phyloP scores from a whole-genome alignment of 345 rosid genomes.

The Gossypium sturtianum region DNA sequence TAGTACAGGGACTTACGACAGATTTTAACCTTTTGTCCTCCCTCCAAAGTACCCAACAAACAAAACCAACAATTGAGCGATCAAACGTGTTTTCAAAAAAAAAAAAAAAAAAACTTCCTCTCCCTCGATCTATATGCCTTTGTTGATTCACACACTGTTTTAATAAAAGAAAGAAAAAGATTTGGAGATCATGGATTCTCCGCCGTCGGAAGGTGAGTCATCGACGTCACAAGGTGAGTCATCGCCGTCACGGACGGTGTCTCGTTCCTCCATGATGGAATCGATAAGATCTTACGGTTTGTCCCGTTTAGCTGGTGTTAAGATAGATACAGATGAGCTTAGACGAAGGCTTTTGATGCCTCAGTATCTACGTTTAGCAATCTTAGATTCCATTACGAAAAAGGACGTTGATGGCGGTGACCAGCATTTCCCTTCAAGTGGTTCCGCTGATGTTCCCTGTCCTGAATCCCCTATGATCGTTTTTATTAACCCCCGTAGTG shows the following conservation, averaged over 20 bases:
- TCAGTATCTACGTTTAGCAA: constrained; percentile 59
- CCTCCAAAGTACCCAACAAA: too few relatives aligned
- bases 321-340: constrained; percentile 67
- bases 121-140: background rate
- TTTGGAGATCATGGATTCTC: constrained; percentile 18
- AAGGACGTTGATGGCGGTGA: constrained; percentile 35
- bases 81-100: background rate
- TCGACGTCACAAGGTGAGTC: constrained; percentile 40
- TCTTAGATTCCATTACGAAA: constrained; percentile 47
- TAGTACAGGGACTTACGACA: too few relatives aligned
- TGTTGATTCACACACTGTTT: background rate
- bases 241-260: constrained; percentile 40
- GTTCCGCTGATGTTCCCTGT: constrained; percentile 12
- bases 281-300: constrained; percentile 57
- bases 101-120: background rate
- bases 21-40: too few relatives aligned
- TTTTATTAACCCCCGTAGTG: constrained; percentile 74
- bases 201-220: constrained; percentile 33
- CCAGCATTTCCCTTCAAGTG: constrained; percentile 3
- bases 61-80: too few relatives aligned
- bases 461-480: constrained; percentile 80
- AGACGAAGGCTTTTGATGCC: constrained; percentile 53
- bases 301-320: constrained; percentile 58
- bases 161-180: background rate
- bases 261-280: constrained; percentile 59